Base-by-base conservation (phyloP, 2,329 filamentous ascomycete genomes). In the Diaporthe humulicola region DNA sequence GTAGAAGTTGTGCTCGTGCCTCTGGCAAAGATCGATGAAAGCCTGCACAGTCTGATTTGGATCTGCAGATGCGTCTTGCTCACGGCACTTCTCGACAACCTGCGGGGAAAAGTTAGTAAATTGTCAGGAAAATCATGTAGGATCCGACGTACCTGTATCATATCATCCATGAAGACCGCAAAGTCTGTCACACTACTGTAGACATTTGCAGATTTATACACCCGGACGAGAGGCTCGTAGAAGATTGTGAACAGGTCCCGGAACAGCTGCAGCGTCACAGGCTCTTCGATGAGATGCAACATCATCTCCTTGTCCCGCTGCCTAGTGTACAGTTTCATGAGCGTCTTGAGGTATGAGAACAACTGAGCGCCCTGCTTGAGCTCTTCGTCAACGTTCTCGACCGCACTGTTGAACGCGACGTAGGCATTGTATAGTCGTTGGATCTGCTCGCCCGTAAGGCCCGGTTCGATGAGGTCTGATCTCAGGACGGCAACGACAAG, bases 141-240 rank as follows among this genome's bases (percentile, higher is more conserved):
- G 6, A 17, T 25, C 42, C 6, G 19, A 79, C 85, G 78, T 77
- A 96, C 95, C 80, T 91, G 90, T 79, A 98, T 98, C 82, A 96
- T 94, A 82, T 99, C 97, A 81, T 98, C 95, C 71, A 97, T 91
- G 80, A 99, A 99, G 52, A 92, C 88, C 0, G 96, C 94, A 85
- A 99, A 98, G 83, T 99, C 97, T 0, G 96, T 98, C 75, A 99
- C 96, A 81, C 94, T 97, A 87, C 92, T 97, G 88, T 98, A 98
- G 36, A 99, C 96, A 79, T 98, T 99, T 77, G 97, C 97, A 28
- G 96, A 98, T 85, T 98, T 99, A 88, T 99, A 99, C 0, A 99
- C 97, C 64, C 97, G 91, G 22, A 99, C 95, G 30, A 99, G 91
- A 0, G 97, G 97, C 82, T 99, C 97, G 85, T 99, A 99, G 86